Percentiles rank a stretch among this genome's conserved stretches.
Conservation (phyloP, 495 filamentous ascomycete genomes). For the Talaromyces nanjingensis region DNA sequence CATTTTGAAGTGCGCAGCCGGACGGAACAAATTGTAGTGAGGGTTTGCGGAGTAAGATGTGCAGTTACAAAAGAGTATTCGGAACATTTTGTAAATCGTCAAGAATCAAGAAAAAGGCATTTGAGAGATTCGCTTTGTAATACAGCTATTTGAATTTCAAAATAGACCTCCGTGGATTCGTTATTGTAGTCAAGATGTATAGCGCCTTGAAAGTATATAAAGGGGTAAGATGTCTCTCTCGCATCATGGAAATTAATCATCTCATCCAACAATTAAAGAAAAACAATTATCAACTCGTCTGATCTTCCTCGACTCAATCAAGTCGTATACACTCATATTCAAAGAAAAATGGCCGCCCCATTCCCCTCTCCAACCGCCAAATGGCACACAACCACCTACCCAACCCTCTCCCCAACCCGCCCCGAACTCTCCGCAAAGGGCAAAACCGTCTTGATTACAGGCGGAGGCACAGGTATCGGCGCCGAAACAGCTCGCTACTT, state of each 20-base stretch:
- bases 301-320: not conserved
- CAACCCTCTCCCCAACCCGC: conserved; percentile 32
- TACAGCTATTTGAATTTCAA: not conserved
- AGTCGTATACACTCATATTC: not conserved
- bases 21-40: conserved; percentile 33
- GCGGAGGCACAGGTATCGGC: conserved; percentile 38
- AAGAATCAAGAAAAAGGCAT: not conserved
- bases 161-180: not conserved
- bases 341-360: conserved; percentile 13
- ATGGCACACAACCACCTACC: conserved; percentile 33
- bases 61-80: not conserved
- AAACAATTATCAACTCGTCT: not conserved
- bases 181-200: not conserved
- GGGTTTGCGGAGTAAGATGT: not conserved
- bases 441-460: conserved; percentile 43
- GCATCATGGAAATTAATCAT: not conserved
- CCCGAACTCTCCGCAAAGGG: conserved; percentile 35
- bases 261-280: not conserved
- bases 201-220: not conserved
- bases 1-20: conserved; percentile 4
- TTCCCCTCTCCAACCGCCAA: conserved; percentile 21
- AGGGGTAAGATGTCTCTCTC: not conserved
- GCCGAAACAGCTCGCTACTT: conserved; percentile 32
- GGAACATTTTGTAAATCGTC: not conserved
- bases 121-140: not conserved